Conservation (phyloP, 2,329 filamentous ascomycete genomes). For the Moelleriella libera region DNA sequence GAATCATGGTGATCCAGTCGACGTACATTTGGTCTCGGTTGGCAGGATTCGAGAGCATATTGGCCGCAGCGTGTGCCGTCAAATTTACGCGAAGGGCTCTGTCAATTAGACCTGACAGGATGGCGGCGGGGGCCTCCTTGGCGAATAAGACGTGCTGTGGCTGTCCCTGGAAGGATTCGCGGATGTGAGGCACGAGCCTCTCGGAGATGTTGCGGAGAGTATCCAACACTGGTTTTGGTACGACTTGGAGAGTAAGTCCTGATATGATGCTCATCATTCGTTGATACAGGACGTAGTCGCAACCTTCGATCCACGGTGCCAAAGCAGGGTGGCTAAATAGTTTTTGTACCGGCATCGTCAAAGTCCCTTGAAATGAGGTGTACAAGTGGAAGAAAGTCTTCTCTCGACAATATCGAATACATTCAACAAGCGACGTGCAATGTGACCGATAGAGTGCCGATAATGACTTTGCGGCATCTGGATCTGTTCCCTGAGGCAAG, state of each 20-base stretch:
- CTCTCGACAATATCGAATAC: constrained; percentile 89
- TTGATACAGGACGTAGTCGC: constrained; percentile 91
- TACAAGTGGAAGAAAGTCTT: constrained; percentile 94
- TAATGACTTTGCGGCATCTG: constrained; percentile 74
- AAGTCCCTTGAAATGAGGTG: constrained; percentile 85
- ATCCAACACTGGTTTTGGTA: constrained; percentile 75
- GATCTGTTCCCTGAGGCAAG: constrained; percentile 68
- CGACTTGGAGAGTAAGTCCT: constrained; percentile 78
- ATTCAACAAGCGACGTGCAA: constrained; percentile 89
- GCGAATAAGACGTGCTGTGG: constrained; percentile 76
- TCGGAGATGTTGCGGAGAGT: constrained; percentile 79
- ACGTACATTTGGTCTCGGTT: constrained; percentile 92
- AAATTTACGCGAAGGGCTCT: constrained; percentile 84
- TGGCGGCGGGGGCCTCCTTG: constrained; percentile 74
- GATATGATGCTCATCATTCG: constrained; percentile 91
- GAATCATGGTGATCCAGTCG: constrained; percentile 65
- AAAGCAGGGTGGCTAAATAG: constrained; percentile 69
- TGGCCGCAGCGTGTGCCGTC: constrained; percentile 84
- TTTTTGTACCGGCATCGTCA: constrained; percentile 94
- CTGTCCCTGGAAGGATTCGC: constrained; percentile 71
- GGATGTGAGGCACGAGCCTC: constrained; percentile 66
- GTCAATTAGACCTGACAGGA: constrained; percentile 77
- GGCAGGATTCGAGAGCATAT: constrained; percentile 77
- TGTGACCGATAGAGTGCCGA: constrained; percentile 84
- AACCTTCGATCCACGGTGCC: constrained; percentile 87